Evolutionary conservation across 106 monocot species (phyloP).

Genomic region (Platanthera guangdongensis): DNA sequence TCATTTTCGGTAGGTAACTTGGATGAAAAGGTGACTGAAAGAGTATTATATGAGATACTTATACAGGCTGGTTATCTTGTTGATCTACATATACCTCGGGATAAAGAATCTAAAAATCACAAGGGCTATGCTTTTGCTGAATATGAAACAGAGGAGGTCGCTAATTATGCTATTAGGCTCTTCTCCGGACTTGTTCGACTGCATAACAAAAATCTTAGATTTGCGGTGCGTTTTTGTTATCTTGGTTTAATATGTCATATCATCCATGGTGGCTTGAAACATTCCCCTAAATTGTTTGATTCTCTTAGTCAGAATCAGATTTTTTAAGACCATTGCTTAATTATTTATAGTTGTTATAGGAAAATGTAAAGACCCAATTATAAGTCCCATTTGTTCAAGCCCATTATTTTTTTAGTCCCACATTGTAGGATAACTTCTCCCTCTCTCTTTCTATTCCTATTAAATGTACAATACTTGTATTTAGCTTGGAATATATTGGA

Average conservation of each 20-base stretch:
- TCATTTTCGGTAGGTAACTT: conserved; percentile 67
- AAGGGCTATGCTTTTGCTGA: conserved; percentile 90
- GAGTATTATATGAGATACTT: conserved; percentile 90
- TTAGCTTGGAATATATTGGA: too few species aligned
- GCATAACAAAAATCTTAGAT: conserved; percentile 61
- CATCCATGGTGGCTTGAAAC: not conserved
- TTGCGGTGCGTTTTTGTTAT: conserved; percentile 64
- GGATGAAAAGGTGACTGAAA: conserved; percentile 87
- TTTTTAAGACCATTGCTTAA: not conserved
- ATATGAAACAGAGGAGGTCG: conserved; percentile 86
- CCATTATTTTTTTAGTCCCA: too few species aligned
- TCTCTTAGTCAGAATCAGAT: not conserved
- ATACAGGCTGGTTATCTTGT: conserved; percentile 83
- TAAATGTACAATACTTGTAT: too few species aligned
- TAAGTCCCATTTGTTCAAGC: too few species aligned
- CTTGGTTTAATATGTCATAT: not conserved
- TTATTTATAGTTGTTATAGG: not conserved
- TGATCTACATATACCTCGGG: conserved; percentile 76
- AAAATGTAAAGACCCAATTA: too few species aligned
- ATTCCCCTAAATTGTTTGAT: not conserved
- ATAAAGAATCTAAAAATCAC: conserved; percentile 68
- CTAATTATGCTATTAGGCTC: conserved; percentile 76
- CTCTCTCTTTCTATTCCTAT: too few species aligned
- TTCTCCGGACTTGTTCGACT: conserved; percentile 89
- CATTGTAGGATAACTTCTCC: too few species aligned